Base-by-base conservation (phyloP, 352 stramenopile genomes). In the Phytopythium montanum region DNA sequence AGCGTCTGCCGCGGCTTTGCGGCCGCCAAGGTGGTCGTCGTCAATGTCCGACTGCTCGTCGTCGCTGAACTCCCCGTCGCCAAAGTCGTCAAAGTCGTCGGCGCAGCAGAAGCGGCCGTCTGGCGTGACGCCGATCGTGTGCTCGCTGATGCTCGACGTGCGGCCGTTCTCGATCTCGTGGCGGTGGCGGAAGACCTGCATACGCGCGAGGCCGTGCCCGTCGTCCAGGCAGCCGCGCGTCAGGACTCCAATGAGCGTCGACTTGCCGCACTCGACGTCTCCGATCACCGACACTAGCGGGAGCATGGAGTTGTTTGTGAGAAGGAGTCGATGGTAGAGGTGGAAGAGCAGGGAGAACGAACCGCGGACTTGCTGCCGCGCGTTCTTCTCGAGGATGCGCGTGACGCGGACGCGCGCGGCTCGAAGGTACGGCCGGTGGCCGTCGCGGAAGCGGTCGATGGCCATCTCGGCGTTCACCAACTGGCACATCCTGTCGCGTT, bases 161-260 rank as follows among this genome's bases (percentile, higher is more conserved):
- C 84, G 79, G 7, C 90, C 90, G 44, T 96, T 91, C 59, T 96
- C 87, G 9, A 97, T 73, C 65, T 97, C 90, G 65, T 97, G 90
- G 26, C 87, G 84, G 60, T 97, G 87, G 26, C 80, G 74, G 66
- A 96, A 95, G 18, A 96, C 87, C 64, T 96, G 85, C 86, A 96
- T 96, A 9, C 90, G 79, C 9, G 87, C 86, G 29, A 96, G 70
- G 1, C 90, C 90, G 48, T 81, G 69, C 3, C 90, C 90, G 57
- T 97, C 87, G 56, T 97, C 90, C 25, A 92, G 64, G 49, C 73
- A 88, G 5, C 87, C 84, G 26, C 83, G 75, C 10, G 87, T 97
- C 21, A 97, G 61, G n/a, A 97, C 90, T 10, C 88, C 86, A 3
- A 96, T 81, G 14, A 97, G 60, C 38, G 90, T 97, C 56, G 87